These are phyloP conservation scores for Saccharomycopsis sp. DNA, from an alignment of 805 yeast species.

Conservation along the genomic window DNA sequence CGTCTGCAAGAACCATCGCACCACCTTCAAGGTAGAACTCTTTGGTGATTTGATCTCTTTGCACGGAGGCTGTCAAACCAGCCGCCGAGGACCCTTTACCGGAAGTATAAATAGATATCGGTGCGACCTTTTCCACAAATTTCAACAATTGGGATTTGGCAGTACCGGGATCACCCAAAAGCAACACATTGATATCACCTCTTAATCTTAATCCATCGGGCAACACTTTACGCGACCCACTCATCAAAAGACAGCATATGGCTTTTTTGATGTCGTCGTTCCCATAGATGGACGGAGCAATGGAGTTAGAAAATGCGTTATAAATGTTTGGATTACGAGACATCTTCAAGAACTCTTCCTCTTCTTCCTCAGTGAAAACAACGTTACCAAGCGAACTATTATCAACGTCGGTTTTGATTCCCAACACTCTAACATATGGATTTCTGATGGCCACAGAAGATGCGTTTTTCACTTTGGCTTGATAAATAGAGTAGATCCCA, in stretches of 20 bases:
- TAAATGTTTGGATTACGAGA: constrained; percentile 81
- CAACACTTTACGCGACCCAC: constrained; percentile 85
- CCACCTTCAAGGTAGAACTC: constrained; percentile 98
- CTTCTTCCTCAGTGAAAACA: constrained; percentile 85
- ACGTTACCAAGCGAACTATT: constrained; percentile 53
- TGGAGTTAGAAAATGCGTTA: constrained; percentile 76
- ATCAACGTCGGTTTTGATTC: constrained; percentile 79
- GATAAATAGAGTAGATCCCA: constrained; percentile 90
- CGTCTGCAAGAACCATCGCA: constrained; percentile 99
- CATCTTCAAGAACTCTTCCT: constrained; percentile 77
- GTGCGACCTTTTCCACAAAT: constrained; percentile 91
- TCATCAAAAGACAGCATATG: constrained; percentile 83
- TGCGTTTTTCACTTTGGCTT: constrained; percentile 53
- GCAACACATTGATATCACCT: constrained; percentile 91
- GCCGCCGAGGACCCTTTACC: constrained; percentile 99
- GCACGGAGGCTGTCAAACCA: constrained; percentile 97
- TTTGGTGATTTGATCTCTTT: constrained; percentile 78
- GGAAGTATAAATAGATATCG: constrained; percentile 91
- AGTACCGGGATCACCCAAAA: constrained; percentile 98
- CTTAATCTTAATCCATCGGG: constrained; percentile 96
- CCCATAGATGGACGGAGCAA: constrained; percentile 97
- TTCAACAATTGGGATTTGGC: constrained; percentile 95
- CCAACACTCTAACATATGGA: constrained; percentile 83
- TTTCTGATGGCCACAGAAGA: constrained; percentile 80
- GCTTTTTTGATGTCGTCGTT: constrained; percentile 89